Evolutionary conservation across 331 rosid species (phyloP).

Genomic region (Prunus yedoensis): DNA sequence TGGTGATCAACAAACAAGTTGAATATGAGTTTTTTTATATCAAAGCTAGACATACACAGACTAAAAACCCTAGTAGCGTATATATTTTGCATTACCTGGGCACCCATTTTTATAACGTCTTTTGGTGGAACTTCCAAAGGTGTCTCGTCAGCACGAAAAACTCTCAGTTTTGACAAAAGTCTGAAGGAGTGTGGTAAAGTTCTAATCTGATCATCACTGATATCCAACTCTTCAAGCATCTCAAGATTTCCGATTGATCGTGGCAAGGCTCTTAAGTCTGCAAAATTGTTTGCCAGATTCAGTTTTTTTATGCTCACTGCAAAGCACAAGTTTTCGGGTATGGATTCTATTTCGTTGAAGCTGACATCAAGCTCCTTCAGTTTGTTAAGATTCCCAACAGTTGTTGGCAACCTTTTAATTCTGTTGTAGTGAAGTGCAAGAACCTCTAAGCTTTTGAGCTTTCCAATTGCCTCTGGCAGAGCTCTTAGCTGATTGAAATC

Average conservation of each 20-base stretch:
- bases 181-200: slow-evolving; percentile 72
- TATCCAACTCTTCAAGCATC: slow-evolving; percentile 91
- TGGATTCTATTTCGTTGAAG: slow-evolving; percentile 75
- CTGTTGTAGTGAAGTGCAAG: slow-evolving; percentile 82
- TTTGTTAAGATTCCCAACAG: slow-evolving; percentile 55
- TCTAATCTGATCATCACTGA: slow-evolving; percentile 81
- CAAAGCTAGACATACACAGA: not conserved
- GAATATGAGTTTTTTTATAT: not conserved
- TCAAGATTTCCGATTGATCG: slow-evolving; percentile 80
- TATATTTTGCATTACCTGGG: slow-evolving; percentile 52
- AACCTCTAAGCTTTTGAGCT: slow-evolving; percentile 65
- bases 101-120: slow-evolving; percentile 66
- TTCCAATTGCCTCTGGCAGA: slow-evolving; percentile 90
- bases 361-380: slow-evolving; percentile 89
- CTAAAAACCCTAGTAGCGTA: slow-evolving; percentile 4
- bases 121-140: slow-evolving; percentile 84
- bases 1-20: slow-evolving; percentile 37
- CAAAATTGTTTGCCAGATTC: slow-evolving; percentile 78
- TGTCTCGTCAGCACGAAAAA: slow-evolving; percentile 65
- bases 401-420: slow-evolving; percentile 68
- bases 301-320: slow-evolving; percentile 61
- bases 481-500: slow-evolving; percentile 82
- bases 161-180: slow-evolving; percentile 59
- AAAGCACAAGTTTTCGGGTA: slow-evolving; percentile 73
- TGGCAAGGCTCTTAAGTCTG: slow-evolving; percentile 81